Evolutionary conservation across 2,329 filamentous ascomycete genomes (phyloP).

Genomic region (Helotiales sp.): DNA sequence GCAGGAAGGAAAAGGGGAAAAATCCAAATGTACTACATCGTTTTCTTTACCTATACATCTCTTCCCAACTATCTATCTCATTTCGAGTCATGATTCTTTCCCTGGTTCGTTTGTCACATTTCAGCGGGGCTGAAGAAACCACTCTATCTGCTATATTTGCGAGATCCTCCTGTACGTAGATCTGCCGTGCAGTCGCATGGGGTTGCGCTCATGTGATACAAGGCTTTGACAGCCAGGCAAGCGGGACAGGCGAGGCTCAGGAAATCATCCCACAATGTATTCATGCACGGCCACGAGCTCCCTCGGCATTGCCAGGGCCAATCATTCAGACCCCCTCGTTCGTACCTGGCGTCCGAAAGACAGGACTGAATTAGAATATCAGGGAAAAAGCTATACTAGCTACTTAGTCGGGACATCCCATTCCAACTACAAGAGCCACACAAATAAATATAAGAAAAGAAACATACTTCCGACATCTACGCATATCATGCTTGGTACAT

Average conservation of each 20-base stretch:
- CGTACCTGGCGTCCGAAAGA: constrained; percentile 19
- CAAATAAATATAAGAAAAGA: not conserved
- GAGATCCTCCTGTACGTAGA: constrained; percentile 12
- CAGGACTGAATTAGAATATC: constrained; percentile 8
- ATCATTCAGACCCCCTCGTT: constrained; percentile 6
- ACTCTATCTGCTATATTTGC: not conserved
- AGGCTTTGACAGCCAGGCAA: not conserved
- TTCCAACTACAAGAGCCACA: not conserved
- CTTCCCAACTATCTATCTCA: not conserved
- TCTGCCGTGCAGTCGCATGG: constrained; percentile 6
- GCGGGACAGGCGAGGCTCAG: constrained; percentile 16
- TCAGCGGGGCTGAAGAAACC: constrained; percentile 5
- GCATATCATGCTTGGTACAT: not conserved
- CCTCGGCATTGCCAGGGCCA: constrained; percentile 20
- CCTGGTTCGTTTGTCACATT: not conserved
- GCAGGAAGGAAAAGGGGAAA: constrained; percentile 4
- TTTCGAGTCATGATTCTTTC: constrained; percentile 2
- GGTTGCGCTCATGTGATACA: constrained; percentile 14
- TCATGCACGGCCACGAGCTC: constrained; percentile 4
- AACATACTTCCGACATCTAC: not conserved
- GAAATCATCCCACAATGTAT: constrained; percentile 6
- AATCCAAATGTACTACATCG: not conserved
- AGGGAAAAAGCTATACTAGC: not conserved
- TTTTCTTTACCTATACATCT: constrained; percentile 5
- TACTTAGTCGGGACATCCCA: not conserved